Evolutionary conservation across 208 protist species (phyloP), one percentile per base, ranked within the genome.

Genomic region (Naegleria gruberi): DNA sequence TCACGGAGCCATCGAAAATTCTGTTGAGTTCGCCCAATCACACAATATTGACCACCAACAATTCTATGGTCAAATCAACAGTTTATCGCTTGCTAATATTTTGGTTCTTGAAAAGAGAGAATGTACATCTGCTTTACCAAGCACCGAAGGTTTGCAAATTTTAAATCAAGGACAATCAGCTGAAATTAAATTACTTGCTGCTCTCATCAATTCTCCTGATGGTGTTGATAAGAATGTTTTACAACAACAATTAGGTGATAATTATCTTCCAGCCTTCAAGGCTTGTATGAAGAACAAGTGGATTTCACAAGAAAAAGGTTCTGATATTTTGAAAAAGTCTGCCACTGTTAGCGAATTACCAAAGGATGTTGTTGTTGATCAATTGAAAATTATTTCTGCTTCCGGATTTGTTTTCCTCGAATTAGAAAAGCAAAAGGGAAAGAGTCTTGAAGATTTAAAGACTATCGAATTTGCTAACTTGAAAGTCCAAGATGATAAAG

Each of bases 11-110:
- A 91, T 93, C 42, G 2, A 43, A 43, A 92, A 93, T 47, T 90
- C 84, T 37, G 30, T 23, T 5, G 47, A 82, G 8, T 93, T 93
- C 74, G 91, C 92, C 19, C 1, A 89, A 0, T 19, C 87, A n/a
- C 6, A 51, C 7, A 46, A 65, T 46, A 87, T 96, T 40, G 93
- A 96, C 82, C 97, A 97, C 84, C 95, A 98, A 91, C 94, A 94
- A 0, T 92, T 98, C 30, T 95, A 98, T 41, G 96, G 96, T 34
- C 96, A 95, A 4, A 92, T 96, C 92, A 98, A 98, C 93, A 97
- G 95, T 23, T 94, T 98, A 1, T 93, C 96, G 90, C 90, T 95
- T 46, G 94, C 96, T 55, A 93, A 92, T 81, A 96, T 97, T 91
- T 93, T 98, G 89, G 86, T 34, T 15, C 40, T 87, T 85, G 93